These are phyloP conservation scores for Verticillium tricorpus DNA, from an alignment of 2,329 filamentous ascomycete genomes.

Conservation along the genomic window DNA sequence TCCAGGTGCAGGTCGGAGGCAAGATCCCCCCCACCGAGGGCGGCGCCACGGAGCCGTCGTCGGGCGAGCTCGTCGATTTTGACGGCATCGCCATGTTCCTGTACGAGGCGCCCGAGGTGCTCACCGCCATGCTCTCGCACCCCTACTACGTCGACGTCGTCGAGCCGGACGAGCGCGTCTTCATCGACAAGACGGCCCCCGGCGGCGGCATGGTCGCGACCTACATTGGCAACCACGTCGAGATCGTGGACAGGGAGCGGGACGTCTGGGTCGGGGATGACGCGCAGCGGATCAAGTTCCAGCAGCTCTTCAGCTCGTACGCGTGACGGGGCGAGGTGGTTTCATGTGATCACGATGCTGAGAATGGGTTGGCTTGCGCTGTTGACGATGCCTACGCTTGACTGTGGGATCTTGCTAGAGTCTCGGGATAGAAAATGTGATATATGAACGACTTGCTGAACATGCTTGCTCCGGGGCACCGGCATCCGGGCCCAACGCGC, in stretches of 20 bases:
- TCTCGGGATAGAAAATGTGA: too few relatives aligned
- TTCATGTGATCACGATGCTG: neutral
- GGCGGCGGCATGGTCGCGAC: constrained; percentile 22
- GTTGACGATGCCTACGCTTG: too few relatives aligned
- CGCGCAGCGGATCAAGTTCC: constrained; percentile 11
- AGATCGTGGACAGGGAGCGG: constrained; percentile 16
- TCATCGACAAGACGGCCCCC: constrained; percentile 22
- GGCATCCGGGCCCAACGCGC: too few relatives aligned
- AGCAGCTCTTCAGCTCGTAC: constrained; percentile 17
- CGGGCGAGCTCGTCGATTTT: constrained; percentile 18
- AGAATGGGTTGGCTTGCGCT: neutral
- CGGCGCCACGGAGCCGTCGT: constrained; percentile 12
- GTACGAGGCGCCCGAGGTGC: constrained; percentile 15
- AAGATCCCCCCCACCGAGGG: constrained; percentile 18
- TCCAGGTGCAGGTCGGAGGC: constrained; percentile 20
- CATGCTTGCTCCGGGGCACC: too few relatives aligned
- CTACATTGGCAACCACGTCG: constrained; percentile 17
- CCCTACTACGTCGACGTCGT: constrained; percentile 23
- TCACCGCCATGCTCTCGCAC: constrained; percentile 20
- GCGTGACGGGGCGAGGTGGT: neutral
- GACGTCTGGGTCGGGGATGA: constrained; percentile 19
- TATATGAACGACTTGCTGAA: too few relatives aligned
- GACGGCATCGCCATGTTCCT: constrained; percentile 25
- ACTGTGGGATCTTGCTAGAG: too few relatives aligned
- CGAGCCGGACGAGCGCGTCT: constrained; percentile 22